These are phyloP conservation scores for Thalassiosira livingstoniorum DNA, from an alignment of 352 stramenopile genomes.

Conservation along the genomic window DNA sequence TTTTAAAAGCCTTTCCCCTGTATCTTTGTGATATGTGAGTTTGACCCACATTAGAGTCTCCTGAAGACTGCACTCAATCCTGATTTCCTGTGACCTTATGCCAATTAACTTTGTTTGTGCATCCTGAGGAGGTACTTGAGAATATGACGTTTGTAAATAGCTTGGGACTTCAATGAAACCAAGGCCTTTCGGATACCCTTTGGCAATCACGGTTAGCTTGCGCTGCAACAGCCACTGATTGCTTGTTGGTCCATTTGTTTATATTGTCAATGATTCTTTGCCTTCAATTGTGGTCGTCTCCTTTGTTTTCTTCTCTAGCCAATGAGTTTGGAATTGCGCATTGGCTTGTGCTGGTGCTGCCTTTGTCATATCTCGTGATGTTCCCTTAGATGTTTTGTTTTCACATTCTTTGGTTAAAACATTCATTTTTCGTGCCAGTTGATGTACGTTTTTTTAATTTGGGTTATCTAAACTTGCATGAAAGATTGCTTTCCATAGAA, in stretches of 20 bases:
- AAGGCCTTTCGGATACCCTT: background rate
- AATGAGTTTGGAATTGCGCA: constrained; percentile 10
- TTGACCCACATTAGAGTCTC: constrained; percentile 3
- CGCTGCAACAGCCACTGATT: background rate
- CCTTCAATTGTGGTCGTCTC: constrained; percentile 10
- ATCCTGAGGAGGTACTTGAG: constrained; percentile 11
- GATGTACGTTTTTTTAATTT: background rate
- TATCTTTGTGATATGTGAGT: background rate
- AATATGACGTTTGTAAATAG: constrained; percentile 5
- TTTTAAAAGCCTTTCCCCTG: constrained; percentile 16
- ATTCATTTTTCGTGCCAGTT: background rate
- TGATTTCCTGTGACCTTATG: background rate
- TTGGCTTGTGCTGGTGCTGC: background rate
- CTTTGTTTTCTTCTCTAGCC: constrained; percentile 30
- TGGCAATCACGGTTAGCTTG: background rate
- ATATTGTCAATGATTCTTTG: constrained; percentile 2
- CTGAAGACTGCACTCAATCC: background rate
- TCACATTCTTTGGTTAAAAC: background rate
- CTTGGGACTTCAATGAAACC: background rate
- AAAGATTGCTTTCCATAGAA: background rate
- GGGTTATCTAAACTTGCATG: background rate
- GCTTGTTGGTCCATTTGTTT: background rate
- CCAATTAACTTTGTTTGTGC: background rate
- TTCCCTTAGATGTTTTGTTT: background rate
- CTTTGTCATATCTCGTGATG: background rate